Base-by-base conservation (phyloP, 495 filamentous ascomycete genomes). In the Diplogelasinospora grovesii region DNA sequence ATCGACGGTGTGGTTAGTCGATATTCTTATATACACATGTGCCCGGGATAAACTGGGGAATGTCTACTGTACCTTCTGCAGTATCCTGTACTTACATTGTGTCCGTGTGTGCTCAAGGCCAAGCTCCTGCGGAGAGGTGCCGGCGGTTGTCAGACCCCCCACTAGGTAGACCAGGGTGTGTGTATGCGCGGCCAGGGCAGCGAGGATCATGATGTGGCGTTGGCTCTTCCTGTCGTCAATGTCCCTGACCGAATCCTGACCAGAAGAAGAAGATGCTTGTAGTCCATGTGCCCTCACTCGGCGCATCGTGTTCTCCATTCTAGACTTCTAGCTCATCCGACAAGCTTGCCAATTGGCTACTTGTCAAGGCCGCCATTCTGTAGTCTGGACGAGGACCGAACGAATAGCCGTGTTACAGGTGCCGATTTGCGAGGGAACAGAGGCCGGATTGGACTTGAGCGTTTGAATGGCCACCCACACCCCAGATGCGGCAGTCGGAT, bases 121-220 rank as follows among this genome's bases (percentile, higher is more conserved):
- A 47, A 25, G 46, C 43, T 49, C 35, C 11, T 30, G n/a, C 36
- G 45, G 50, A 44, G 44, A 26, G 34, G 13, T 45, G 46, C 30
- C 41, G 44, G 48, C 33, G 45, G 47, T 36, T 50, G 36, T 37
- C 41, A 41, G 24, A 39, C 18, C 48, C 25, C 46, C 47, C 39
- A 38, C 37, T 20, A 26, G 48, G 44, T n/a, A 28, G 39, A 26
- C 50, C 27, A 43, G 50, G 47, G 47, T 16, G 45, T 22, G 40
- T 16, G 29, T 8, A 24, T 30, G 35, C 31, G 36, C 22, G 9
- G 20, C 33, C 33, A 23, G 41, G 24, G 29, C 24, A 41, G 16
- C 42, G 39, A 36, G 46, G 46, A 46, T 46, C 32, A n/a, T 29
- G 27, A 43, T 46, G 41, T 46, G 35, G 43, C 44, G 32, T 40